Evolutionary conservation across 2,329 filamentous ascomycete genomes (phyloP), one percentile per base, ranked within the genome.

Genomic region (Leptographium wingfieldii): DNA sequence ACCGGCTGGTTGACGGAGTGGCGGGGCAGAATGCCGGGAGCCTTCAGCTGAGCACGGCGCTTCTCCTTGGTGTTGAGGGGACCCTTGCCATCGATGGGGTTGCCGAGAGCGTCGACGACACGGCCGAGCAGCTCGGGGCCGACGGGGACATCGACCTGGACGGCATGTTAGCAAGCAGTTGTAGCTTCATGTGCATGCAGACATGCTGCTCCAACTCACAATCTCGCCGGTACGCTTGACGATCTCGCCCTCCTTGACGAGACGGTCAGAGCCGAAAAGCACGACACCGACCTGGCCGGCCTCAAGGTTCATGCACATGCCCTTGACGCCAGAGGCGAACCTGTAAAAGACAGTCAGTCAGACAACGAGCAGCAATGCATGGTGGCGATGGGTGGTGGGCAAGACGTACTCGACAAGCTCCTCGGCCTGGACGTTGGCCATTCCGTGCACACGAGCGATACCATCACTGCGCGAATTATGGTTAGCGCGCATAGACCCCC

Each of bases 281-380:
- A 99, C 94, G 73, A 99, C 92, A 96, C 94, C 94, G 81, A 99
- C 94, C 81, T 97, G 94, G 77, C 94, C 94, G 78, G 94, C 94
- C 83, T 99, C 94, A 80, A 99, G 87, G 89, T 99, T 99, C 92
- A 99, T 97, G 90, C 92, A 97, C 94, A 99, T 99, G 78, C 94
- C 94, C 87, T 97, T 97, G 80, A 97, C 94, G 78, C 94, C 94
- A 68, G 94, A 99, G 73, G 94, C 90, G 83, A 99, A 99, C 84
- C 92, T 96, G 68, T 43, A 31, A 29, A 31, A 51, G 10, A 58
- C 64, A 68, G 64, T 63, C 65, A 63, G 59, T 49, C 43, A 55
- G 57, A 52, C 62, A 14, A 48, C 6, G 27, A 43, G 35, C 5
- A 25, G 19, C 3, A 14, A 9, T 22, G 9, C 25, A 29, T 14